These are phyloP conservation scores for Herpetomonas samuelpessoai DNA, from an alignment of 208 protist genomes.

Conservation along the genomic window DNA sequence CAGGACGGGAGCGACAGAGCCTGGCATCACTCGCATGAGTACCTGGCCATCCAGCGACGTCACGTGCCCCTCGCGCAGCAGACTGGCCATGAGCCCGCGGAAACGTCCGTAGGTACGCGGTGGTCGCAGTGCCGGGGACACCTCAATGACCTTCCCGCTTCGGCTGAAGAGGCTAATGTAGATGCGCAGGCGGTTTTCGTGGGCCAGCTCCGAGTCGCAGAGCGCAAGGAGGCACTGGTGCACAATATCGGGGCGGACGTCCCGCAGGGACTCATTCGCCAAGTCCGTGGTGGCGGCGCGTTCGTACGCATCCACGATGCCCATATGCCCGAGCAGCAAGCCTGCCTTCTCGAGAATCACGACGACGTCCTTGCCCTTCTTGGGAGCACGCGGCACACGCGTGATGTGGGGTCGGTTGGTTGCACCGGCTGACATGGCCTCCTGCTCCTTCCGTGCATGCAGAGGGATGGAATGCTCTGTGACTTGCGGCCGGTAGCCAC, in stretches of 20 bases:
- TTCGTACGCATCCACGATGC: slow-evolving; percentile 84
- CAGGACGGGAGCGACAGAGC: slow-evolving; percentile 81
- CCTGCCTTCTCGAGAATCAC: slow-evolving; percentile 88
- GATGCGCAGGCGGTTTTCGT: slow-evolving; percentile 69
- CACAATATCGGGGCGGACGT: slow-evolving; percentile 88
- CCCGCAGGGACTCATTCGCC: slow-evolving; percentile 63
- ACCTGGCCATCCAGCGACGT: slow-evolving; percentile 58
- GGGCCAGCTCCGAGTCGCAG: slow-evolving; percentile 83
- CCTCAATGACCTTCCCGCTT: slow-evolving; percentile 77
- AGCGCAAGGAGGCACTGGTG: slow-evolving; percentile 92
- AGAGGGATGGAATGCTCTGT: slow-evolving; percentile 41
- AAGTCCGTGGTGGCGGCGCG: slow-evolving; percentile 77
- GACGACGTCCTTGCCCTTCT: slow-evolving; percentile 59
- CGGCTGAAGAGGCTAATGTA: slow-evolving; percentile 78
- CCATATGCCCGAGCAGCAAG: slow-evolving; percentile 66
- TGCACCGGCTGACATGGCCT: slow-evolving; percentile 6
- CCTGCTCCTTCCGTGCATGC: slow-evolving; percentile 18
- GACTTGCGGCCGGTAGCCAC: slow-evolving; percentile 47
- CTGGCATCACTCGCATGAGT: slow-evolving; percentile 74
- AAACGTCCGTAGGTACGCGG: slow-evolving; percentile 88
- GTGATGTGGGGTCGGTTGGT: not conserved
- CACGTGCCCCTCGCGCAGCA: slow-evolving; percentile 80
- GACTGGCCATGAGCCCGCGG: slow-evolving; percentile 70
- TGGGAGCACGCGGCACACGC: not conserved
- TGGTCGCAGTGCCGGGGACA: slow-evolving; percentile 81